These are phyloP conservation scores for Neurospora tetrasperma DNA, from an alignment of 495 filamentous ascomycete species.

Conservation along the genomic window DNA sequence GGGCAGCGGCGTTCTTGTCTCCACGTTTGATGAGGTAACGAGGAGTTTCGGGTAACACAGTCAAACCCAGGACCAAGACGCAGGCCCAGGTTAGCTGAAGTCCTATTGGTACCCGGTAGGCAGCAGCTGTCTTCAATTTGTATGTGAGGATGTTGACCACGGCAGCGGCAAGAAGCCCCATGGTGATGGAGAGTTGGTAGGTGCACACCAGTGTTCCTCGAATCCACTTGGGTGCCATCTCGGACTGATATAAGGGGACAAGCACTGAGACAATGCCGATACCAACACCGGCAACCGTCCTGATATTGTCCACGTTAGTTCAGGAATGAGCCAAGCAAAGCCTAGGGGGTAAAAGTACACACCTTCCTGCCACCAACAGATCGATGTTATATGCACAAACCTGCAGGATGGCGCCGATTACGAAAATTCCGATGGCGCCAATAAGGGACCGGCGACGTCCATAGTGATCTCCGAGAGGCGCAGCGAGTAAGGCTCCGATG, in stretches of 20 bases:
- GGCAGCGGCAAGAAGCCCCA: constrained; percentile 73
- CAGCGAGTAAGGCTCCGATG: constrained; percentile 63
- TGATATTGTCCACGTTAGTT: constrained; percentile 14
- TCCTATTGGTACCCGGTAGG: constrained; percentile 79
- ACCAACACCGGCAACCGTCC: constrained; percentile 66
- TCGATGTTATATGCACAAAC: constrained; percentile 57
- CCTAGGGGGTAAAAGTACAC: constrained; percentile 11
- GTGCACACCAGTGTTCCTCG: constrained; percentile 82
- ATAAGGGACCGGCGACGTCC: constrained; percentile 74
- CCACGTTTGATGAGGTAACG: constrained; percentile 77
- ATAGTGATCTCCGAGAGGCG: constrained; percentile 61
- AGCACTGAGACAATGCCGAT: constrained; percentile 76
- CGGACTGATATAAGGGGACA: constrained; percentile 82
- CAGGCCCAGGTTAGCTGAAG: constrained; percentile 79
- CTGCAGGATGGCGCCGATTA: constrained; percentile 72
- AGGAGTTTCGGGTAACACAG: constrained; percentile 77
- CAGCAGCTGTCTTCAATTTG: constrained; percentile 47
- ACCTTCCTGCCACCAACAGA: constrained; percentile 47
- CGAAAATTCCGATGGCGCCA: constrained; percentile 59
- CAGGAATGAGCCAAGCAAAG: background rate
- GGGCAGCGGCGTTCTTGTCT: constrained; percentile 56
- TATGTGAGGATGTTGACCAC: constrained; percentile 72
- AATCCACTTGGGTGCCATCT: constrained; percentile 85
- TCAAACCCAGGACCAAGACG: constrained; percentile 61
- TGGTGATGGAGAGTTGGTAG: constrained; percentile 84